phyloP scores from a whole-genome alignment of 2,329 filamentous ascomycete species.

The Cyphellophora europaea region DNA sequence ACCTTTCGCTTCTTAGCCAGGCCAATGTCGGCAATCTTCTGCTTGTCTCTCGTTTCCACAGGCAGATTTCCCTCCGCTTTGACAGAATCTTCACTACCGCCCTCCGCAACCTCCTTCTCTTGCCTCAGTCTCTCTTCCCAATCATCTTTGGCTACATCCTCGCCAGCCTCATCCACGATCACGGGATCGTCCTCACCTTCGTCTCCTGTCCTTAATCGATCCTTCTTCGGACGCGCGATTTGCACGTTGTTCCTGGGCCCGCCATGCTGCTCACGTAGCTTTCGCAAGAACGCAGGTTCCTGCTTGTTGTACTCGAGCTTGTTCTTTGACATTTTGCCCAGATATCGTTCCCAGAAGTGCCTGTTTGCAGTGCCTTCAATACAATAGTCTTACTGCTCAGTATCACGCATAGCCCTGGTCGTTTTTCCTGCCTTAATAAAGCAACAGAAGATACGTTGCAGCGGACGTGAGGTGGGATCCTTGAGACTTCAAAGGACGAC shows the following conservation, averaged over 20 bases:
- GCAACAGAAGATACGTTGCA: too few species aligned
- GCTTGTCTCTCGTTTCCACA: conserved; percentile 7
- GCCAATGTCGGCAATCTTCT: conserved; percentile 13
- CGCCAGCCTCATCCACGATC: conserved; percentile 18
- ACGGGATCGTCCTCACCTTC: conserved; percentile 19
- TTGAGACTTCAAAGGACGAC: too few species aligned
- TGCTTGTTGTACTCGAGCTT: conserved; percentile 17
- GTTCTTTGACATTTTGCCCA: conserved; percentile 5
- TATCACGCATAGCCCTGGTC: too few species aligned
- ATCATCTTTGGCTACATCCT: conserved; percentile 15
- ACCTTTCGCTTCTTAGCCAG: conserved; percentile 16
- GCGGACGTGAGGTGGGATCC: too few species aligned
- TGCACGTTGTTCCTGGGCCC: conserved; percentile 16
- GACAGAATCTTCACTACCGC: neutral
- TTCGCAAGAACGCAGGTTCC: conserved; percentile 18
- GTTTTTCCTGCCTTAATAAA: too few species aligned
- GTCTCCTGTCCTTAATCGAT: conserved; percentile 17
- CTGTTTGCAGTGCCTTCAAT: too few species aligned
- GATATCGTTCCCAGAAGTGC: too few species aligned
- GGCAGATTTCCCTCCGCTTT: neutral
- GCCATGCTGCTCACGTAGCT: conserved; percentile 13
- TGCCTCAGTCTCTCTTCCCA: conserved; percentile 12
- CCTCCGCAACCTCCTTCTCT: neutral
- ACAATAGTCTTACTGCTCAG: too few species aligned
- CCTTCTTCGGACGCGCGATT: conserved; percentile 16